These are phyloP conservation scores for Neurospora sublineolata DNA, from an alignment of 495 filamentous ascomycete genomes.

Conservation along the genomic window DNA sequence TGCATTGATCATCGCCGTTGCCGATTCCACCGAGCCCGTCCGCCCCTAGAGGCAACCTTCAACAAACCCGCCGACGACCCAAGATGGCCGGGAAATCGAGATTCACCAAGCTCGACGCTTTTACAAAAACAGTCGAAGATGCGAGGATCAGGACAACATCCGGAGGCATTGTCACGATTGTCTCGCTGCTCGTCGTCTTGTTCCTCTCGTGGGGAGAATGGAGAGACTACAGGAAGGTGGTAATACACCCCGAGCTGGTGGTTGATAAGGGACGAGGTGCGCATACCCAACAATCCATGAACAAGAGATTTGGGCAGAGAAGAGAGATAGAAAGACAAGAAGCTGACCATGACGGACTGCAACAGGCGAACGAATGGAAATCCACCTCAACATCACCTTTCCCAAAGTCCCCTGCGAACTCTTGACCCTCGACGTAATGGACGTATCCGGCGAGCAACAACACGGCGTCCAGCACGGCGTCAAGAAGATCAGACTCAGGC, in stretches of 20 bases:
- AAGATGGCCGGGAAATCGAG: slow-evolving; percentile 61
- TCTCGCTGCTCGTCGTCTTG: slow-evolving; percentile 73
- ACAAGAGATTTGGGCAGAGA: background rate
- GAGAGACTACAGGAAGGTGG: slow-evolving; percentile 77
- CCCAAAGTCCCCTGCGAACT: slow-evolving; percentile 90
- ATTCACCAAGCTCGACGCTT: slow-evolving; percentile 93
- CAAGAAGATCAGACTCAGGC: slow-evolving; percentile 69
- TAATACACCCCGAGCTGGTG: slow-evolving; percentile 82
- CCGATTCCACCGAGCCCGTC: background rate
- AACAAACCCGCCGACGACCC: slow-evolving; percentile 4
- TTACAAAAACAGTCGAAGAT: slow-evolving; percentile 98
- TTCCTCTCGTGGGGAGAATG: slow-evolving; percentile 93
- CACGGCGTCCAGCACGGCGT: slow-evolving; percentile 86
- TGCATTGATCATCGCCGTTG: background rate
- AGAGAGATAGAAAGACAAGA: background rate
- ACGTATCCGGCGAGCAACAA: slow-evolving; percentile 93
- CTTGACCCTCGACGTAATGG: slow-evolving; percentile 95
- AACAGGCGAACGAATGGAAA: slow-evolving; percentile 91
- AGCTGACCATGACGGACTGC: slow-evolving; percentile 4
- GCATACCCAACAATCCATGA: slow-evolving; percentile 7
- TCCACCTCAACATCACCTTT: slow-evolving; percentile 95
- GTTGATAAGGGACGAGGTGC: slow-evolving; percentile 93
- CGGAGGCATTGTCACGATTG: slow-evolving; percentile 87
- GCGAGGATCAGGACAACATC: slow-evolving; percentile 94
- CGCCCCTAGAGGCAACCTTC: background rate